Base-by-base conservation (phyloP, 1,139 yeast genomes). In the Suhomyces anneliseae region DNA sequence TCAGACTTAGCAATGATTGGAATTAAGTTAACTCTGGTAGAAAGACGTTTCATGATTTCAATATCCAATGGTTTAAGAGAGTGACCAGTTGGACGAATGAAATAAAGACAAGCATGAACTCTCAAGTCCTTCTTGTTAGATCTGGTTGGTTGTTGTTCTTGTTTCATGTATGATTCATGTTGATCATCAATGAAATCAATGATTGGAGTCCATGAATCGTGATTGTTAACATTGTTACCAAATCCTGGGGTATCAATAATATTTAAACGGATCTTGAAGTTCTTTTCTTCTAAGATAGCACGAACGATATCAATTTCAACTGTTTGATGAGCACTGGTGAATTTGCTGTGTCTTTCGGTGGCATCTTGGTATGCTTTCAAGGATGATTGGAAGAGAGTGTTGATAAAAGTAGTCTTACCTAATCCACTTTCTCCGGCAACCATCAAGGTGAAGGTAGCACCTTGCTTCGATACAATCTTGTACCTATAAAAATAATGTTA, bases 201-300 rank as follows among this genome's bases (percentile, higher is more conserved):
- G 58, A 95, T 85, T 36, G 97, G 93, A 57, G 87, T 87, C 97
- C 97, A 95, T 45, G 96, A 82, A 62, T 89, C 93, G 60, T 80
- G 83, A 71, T 93, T 93, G 75, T 93, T 87, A 59, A 93, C 95
- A 65, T 90, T 90, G 70, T 92, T 97, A 53, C 99, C 99, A 65
- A 93, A 90, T 2, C 99, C 99, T 14, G 99, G 99, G 8, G 99
- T 93, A 69, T 93, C 99, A 59, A 95, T 83, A 51, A 93, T 79
- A 61, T 93, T 93, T 55, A 95, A 80, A 53, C 95, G 82, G 58
- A 93, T 79, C 60, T 80, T 82, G 73, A 93, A 93, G 64, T 87
- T 88, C 70, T 90, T 89, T 65, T 95, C 99, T 66, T 92, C 97
- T 57, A 95, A 78, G 58, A 88, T 84, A 24, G 98, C 97, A 62